Conservation (phyloP, 805 yeast species). For the Sugiyamaella boreocaroliniensis region DNA sequence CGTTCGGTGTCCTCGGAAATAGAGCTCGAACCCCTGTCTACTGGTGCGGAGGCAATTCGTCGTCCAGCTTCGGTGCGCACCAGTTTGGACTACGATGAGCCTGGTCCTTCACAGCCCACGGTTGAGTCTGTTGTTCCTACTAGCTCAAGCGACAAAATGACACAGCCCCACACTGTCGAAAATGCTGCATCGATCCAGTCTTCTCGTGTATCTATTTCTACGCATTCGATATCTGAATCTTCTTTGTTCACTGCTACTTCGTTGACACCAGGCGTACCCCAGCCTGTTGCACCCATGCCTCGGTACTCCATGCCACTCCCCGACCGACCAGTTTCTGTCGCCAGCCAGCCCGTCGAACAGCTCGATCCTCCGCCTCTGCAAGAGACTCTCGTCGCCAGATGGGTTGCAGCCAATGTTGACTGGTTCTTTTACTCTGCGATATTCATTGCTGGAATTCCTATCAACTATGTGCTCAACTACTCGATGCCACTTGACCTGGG, state of each 20-base stretch:
- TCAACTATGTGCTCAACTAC: slow-evolving; percentile 52
- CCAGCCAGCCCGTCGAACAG: slow-evolving; percentile 1
- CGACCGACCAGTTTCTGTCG: background rate
- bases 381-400: slow-evolving; percentile 31
- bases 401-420: slow-evolving; percentile 44
- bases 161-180: background rate
- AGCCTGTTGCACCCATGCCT: slow-evolving; percentile 1
- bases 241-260: too few relatives aligned
- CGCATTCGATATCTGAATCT: too few relatives aligned
- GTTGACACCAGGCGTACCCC: background rate
- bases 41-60: background rate
- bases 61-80: background rate
- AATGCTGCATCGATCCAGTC: background rate
- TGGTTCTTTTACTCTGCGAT: slow-evolving; percentile 45
- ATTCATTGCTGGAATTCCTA: slow-evolving; percentile 50
- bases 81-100: background rate
- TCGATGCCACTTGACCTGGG: slow-evolving; percentile 58
- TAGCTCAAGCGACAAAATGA: background rate
- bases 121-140: too few relatives aligned
- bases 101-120: background rate
- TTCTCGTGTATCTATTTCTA: too few relatives aligned
- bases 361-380: slow-evolving; percentile 18
- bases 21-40: background rate
- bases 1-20: background rate
- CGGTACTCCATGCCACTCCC: slow-evolving; percentile 4